Evolutionary conservation across 495 filamentous ascomycete species (phyloP), one percentile per base, ranked within the genome.

Genomic region (Cladorrhinum samala): DNA sequence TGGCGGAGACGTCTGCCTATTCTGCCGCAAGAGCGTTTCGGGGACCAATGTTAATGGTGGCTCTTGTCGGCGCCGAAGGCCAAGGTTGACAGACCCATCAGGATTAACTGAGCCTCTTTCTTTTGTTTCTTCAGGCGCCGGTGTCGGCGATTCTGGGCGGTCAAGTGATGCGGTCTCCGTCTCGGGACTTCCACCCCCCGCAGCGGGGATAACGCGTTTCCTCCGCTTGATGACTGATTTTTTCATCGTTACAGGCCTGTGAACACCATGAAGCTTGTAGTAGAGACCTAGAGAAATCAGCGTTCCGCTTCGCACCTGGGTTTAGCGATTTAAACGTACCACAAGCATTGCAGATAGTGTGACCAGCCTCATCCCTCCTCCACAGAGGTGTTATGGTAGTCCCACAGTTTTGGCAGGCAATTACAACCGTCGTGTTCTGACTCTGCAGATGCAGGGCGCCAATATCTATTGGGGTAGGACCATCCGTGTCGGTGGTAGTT

Each of bases 261-360:
- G 92, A 46, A 87, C 83, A 49, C 91, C 91, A 64, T 98, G 93
- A 1, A 98, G 83, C 67, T 97, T 98, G 69, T 95, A 89, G 64
- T 97, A 97, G n/a, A 97, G 73, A 25, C 91, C 91, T 96, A 23
- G 5, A 8, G 16, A 36, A 52, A 54, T 68, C 33, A 68, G 57
- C 36, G 33, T 2, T 13, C 13, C 44, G 25, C 33, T 14, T 20
- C 2, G 9, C 6, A 17, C 20, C 8, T 3, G n/a, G 5, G 17
- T 18, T 24, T 18, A 30, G 9, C 3, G 13, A 8, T 38, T 11
- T 8, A 56, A n/a, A 78, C 89, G 62, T 80, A 95, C 93, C 93
- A 70, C 93, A 98, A 49, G 93, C 93, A 73, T 98, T 98, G 74
- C 93, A 98, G 55, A 98, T 97, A 3, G 91, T 96, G 74, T 96